A percentile compares a stretch with the other conserved stretches of the same genome.
phyloP scores from a whole-genome alignment of 139 green algal genomes.

The Micractinium sp. region DNA sequence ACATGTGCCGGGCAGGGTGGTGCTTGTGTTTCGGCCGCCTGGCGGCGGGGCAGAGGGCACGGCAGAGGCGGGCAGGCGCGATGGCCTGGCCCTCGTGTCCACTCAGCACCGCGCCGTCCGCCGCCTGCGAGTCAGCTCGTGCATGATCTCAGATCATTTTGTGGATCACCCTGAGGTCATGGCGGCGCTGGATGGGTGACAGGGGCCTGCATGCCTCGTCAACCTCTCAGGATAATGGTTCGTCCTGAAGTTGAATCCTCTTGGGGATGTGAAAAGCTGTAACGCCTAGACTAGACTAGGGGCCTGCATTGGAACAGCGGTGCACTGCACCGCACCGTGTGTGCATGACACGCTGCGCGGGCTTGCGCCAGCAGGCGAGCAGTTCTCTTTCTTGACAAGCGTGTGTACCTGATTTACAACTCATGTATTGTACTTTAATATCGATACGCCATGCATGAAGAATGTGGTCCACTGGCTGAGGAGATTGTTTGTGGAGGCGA shows the following conservation, averaged over 20 bases:
- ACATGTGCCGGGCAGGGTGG: conserved; percentile 1
- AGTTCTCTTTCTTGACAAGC: no score
- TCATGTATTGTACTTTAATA: no score
- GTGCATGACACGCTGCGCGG: no score
- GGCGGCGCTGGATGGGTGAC: background rate
- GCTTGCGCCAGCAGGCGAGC: no score
- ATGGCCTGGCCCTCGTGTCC: background rate
- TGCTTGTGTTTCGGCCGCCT: background rate
- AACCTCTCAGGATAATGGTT: no score
- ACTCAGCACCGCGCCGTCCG: background rate
- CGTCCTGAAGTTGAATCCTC: background rate
- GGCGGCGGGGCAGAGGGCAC: background rate
- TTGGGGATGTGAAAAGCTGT: background rate
- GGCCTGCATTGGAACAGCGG: no score
- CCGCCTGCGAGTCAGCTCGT: background rate
- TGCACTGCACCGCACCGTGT: no score
- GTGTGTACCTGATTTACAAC: no score
- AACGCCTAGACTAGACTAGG: background rate
- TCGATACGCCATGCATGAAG: no score
- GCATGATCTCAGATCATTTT: conserved; percentile 34
- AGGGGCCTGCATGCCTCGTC: no score
- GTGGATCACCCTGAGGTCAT: conserved; percentile 4
- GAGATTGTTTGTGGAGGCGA: no score
- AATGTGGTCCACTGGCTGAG: no score
- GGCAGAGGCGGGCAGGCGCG: background rate